phyloP scores from a whole-genome alignment of 108 stramenopile genomes.

The Nitzschia putrida region DNA sequence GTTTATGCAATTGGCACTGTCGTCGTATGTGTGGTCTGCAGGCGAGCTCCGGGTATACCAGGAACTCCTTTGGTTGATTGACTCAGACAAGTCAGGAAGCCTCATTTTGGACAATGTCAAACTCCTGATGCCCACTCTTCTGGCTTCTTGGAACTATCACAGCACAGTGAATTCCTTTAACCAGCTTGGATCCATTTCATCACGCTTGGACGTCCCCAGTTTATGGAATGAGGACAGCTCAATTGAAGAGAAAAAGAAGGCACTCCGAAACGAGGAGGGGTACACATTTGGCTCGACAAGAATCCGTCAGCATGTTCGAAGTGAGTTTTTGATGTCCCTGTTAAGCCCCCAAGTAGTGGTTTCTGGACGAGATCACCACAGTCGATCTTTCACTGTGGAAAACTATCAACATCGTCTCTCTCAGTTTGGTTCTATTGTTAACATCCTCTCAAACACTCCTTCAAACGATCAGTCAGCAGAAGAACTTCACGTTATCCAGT shows the following conservation, averaged over 20 bases:
- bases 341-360: constrained; percentile 28
- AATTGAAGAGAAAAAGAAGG: background rate
- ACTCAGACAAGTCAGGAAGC: constrained; percentile 31
- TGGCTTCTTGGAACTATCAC: constrained; percentile 46
- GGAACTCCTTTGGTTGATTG: constrained; percentile 81
- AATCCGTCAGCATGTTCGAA: constrained; percentile 23
- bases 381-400: constrained; percentile 66
- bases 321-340: constrained; percentile 31
- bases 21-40: constrained; percentile 50
- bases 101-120: constrained; percentile 43
- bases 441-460: background rate
- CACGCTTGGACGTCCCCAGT: constrained; percentile 47
- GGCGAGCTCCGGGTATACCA: constrained; percentile 83
- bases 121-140: constrained; percentile 52
- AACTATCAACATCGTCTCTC: constrained; percentile 59
- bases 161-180: constrained; percentile 67
- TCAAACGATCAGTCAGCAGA: background rate
- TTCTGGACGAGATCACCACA: background rate
- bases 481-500: too few relatives aligned
- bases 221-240: constrained; percentile 50
- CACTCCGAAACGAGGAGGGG: background rate
- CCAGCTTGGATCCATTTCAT: constrained; percentile 46
- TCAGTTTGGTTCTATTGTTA: constrained; percentile 46
- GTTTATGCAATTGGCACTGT: constrained; percentile 42
- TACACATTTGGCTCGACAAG: constrained; percentile 17